Evolutionary conservation across 2,329 filamentous ascomycete species (phyloP), one percentile per base, ranked within the genome.

Genomic region (Fusarium musae): DNA sequence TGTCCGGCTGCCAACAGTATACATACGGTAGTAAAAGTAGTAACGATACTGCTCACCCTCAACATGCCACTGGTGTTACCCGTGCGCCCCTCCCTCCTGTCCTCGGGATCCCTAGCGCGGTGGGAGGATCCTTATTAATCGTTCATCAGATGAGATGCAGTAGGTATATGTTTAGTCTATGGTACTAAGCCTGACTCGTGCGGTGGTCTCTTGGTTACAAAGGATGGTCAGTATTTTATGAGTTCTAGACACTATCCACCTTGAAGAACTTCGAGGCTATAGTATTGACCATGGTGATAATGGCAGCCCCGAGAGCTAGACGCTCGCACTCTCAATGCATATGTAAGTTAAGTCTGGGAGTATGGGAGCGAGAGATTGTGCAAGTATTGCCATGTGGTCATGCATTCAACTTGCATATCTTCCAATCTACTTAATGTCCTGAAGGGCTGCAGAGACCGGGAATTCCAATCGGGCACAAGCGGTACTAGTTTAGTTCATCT

Each of bases 11-110:
- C 26, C 37, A 43, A 28, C 36, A 53, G 39, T 39, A 42, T n/a
- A 61, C 21, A 42, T n/a, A 61, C 21, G 28, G 53, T 26, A 42
- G 37, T 17, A 39, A 23, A 37, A 16, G 37, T 42, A 39, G 36
- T 23, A 23, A 5, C 19, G 30, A 53, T 42, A 37, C 37, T 26
- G 66, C 56, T 70, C 39, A 52, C 64, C 53, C 59, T 68, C 54
- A 62, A 72, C 54, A 52, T 58, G 52, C 37, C 30, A 37, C 44
- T 32, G 59, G 56, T 47, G 32, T 69, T 34, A 37, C 57, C 58
- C 64, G 28, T 64, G 32, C 36, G 54, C 61, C 58, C 30, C 60
- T 59, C 64, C 53, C 57, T 59, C 39, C 26, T 23, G 12, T 54
- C 57, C 43, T 30, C n/a, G 9, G 28, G 28, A 46, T 59, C 44